Conservation (phyloP, 163 green algal species). For the Coccomyxa subellipsoidea region DNA sequence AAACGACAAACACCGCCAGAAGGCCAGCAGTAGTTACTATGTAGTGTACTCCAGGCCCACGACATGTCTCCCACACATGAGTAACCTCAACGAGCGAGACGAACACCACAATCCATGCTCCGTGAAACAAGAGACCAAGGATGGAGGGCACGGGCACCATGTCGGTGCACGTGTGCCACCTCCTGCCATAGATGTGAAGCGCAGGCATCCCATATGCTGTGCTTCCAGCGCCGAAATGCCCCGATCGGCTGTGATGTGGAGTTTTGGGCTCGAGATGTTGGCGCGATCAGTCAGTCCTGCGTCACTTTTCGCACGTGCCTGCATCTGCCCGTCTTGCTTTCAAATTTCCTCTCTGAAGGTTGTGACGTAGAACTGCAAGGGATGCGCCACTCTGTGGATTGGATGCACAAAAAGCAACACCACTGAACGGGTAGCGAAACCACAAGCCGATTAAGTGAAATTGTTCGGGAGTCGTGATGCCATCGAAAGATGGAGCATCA, state of each 20-base stretch:
- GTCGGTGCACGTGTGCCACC: constrained; percentile 53
- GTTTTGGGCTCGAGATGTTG: background rate
- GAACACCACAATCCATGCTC: constrained; percentile 25
- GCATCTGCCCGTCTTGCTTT: background rate
- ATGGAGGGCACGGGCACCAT: constrained; percentile 46
- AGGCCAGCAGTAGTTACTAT: constrained; percentile 30
- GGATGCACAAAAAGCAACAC: too few relatives aligned
- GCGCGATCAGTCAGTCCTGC: background rate
- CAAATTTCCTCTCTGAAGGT: too few relatives aligned
- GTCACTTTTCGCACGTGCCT: background rate
- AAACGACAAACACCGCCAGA: constrained; percentile 26
- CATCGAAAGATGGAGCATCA: too few relatives aligned
- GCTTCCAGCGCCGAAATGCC: background rate
- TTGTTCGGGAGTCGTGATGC: too few relatives aligned
- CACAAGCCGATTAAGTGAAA: too few relatives aligned
- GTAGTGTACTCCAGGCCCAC: constrained; percentile 17
- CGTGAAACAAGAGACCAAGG: constrained; percentile 29
- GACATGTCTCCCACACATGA: background rate
- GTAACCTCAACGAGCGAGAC: background rate
- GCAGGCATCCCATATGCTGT: constrained; percentile 41
- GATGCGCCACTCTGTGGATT: too few relatives aligned
- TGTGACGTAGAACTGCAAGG: too few relatives aligned
- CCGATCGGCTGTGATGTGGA: background rate
- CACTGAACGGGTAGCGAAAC: too few relatives aligned
- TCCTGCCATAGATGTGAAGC: constrained; percentile 40